Percentiles rank a stretch among this genome's conserved stretches.
Evolutionary conservation across 768 basidiomycete genomes (phyloP).

Genomic region (Tricholoma sp.): DNA sequence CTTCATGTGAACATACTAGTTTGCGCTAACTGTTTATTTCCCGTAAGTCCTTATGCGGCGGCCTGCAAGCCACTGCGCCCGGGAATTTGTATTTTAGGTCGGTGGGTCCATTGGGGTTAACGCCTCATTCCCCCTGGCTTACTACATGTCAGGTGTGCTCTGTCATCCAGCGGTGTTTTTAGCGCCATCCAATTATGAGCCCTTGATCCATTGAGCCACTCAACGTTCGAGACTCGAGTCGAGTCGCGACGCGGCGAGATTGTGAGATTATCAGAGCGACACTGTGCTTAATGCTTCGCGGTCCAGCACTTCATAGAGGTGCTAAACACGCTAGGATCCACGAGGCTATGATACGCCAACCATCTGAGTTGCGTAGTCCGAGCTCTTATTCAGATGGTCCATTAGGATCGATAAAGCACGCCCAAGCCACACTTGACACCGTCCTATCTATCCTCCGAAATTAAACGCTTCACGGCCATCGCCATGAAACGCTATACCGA

Average conservation of each 20-base stretch:
- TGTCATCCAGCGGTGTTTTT: background rate
- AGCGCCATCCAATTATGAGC: background rate
- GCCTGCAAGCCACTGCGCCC: background rate
- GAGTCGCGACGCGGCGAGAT: background rate
- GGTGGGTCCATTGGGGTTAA: background rate
- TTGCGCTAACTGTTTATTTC: background rate
- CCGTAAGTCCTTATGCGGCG: background rate
- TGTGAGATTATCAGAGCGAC: background rate
- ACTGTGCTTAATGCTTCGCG: too few species aligned
- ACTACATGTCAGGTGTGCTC: background rate
- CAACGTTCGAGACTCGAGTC: background rate
- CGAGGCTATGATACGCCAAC: conserved; percentile 7
- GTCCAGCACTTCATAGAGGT: background rate
- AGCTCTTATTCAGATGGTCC: background rate
- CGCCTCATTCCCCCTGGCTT: background rate
- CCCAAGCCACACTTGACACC: background rate
- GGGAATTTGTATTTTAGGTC: background rate
- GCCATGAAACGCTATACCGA: conserved; percentile 2
- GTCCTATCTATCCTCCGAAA: background rate
- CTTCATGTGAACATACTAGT: background rate
- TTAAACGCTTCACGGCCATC: conserved; percentile 1
- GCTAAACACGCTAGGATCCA: conserved; percentile 3
- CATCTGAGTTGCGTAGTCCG: background rate
- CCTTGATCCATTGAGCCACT: background rate
- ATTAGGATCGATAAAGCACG: background rate